These are phyloP conservation scores for Collybia sp. DNA, from an alignment of 768 basidiomycete species.

Conservation along the genomic window DNA sequence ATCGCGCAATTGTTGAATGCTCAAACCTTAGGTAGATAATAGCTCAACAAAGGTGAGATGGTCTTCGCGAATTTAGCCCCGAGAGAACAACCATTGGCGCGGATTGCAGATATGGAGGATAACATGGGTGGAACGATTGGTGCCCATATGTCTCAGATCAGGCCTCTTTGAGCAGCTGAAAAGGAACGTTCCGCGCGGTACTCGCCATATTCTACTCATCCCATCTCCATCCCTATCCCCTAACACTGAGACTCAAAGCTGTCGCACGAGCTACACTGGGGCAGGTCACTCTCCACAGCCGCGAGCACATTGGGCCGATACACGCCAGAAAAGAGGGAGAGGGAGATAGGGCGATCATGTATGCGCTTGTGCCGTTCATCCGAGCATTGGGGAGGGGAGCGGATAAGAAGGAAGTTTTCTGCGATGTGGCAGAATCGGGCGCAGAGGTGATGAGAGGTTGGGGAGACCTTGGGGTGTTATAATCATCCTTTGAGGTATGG, in stretches of 20 bases:
- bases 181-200: constrained; percentile 15
- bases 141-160: constrained; percentile 31
- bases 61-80: constrained; percentile 9
- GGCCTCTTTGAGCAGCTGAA: neutral
- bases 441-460: constrained; percentile 43
- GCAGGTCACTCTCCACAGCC: constrained; percentile 15
- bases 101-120: constrained; percentile 40
- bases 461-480: no score
- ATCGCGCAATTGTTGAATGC: constrained; percentile 34
- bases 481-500: no score
- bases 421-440: constrained; percentile 33
- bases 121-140: constrained; percentile 58
- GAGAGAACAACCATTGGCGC: constrained; percentile 17
- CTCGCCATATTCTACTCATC: constrained; percentile 40
- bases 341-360: constrained; percentile 54
- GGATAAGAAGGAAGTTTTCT: constrained; percentile 24
- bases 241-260: neutral
- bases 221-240: constrained; percentile 27
- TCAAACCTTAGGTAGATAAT: constrained; percentile 35
- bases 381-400: constrained; percentile 17
- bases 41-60: constrained; percentile 20
- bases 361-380: constrained; percentile 47
- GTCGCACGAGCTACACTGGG: constrained; percentile 1
- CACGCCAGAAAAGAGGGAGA: constrained; percentile 47
- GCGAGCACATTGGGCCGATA: constrained; percentile 28